Base-by-base conservation (phyloP, 2,329 filamentous ascomycete species). In the Sarocladium brachiariae region DNA sequence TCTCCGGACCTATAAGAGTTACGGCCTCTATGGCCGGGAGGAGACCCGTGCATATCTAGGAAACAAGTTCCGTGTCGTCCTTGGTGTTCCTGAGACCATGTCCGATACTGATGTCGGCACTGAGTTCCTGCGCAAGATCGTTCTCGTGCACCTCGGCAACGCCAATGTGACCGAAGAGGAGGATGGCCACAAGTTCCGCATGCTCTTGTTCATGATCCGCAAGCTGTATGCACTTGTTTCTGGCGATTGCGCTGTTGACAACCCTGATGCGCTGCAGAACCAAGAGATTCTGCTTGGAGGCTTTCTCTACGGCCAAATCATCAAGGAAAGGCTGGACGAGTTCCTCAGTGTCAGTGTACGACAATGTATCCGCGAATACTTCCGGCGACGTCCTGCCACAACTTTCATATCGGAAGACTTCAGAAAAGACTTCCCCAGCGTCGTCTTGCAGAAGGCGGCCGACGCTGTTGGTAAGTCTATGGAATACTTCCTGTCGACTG, bases 401-500 rank as follows among this genome's bases (percentile, higher is more conserved):
- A 78, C 86, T 18, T 96, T 97, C 61, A 83, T 80, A 4, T 88
- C 89, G 14, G 76, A 83, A 2, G 80, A 85, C 9, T 97, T 97
- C 62, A 72, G 78, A 39, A 86, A 83, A 52, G 88, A 95, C 31
- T 96, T 96, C 61, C 75, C 87, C 1, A 72, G 78, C 27, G 87
- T 81, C 62, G 84, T 97, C 27, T 84, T 97, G 55, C 77, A 81
- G 51, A 86, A 84, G 55, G 87, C 87, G 14, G 95, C 92, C 62
- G 89, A 95, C 68, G 93, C 95, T 58, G 73, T 99, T 10, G 93
- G 91, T 53, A 83, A 87, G 59, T 83, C 84, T 2, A 73, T 99
- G 55, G 90, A 96, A 64, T 99, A 99, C 66, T 99, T 99, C 70
- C 71, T 99, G 55, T 95, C 92, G 0, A 99, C 93, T 0, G 93